These are phyloP conservation scores for Thymus mandschuricus DNA, from an alignment of 257 asterid genomes.

Conservation along the genomic window DNA sequence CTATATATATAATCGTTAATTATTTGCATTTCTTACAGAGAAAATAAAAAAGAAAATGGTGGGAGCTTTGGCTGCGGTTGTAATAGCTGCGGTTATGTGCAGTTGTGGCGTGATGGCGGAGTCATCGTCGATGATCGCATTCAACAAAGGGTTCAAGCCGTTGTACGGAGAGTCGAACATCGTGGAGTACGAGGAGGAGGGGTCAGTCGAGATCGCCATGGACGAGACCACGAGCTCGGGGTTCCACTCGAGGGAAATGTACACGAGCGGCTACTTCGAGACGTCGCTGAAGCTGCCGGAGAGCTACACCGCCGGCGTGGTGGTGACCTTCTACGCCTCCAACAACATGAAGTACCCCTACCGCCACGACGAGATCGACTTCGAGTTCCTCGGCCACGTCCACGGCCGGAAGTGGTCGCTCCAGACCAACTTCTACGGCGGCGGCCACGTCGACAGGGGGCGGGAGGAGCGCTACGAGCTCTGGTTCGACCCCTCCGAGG, in stretches of 20 bases:
- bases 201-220: slow-evolving; percentile 42
- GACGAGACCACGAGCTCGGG: slow-evolving; percentile 47
- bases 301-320: slow-evolving; percentile 49
- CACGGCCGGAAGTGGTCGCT: slow-evolving; percentile 37
- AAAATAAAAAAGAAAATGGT: not conserved
- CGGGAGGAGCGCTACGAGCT: slow-evolving; percentile 47
- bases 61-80: not conserved
- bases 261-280: slow-evolving; percentile 40
- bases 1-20: no score
- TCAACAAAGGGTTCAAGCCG: slow-evolving; percentile 36
- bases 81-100: not conserved
- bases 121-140: slow-evolving; percentile 22
- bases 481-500: slow-evolving; percentile 46
- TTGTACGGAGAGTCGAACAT: slow-evolving; percentile 45
- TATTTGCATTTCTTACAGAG: no score
- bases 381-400: slow-evolving; percentile 50
- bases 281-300: slow-evolving; percentile 47
- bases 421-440: slow-evolving; percentile 50
- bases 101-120: not conserved
- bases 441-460: slow-evolving; percentile 41
- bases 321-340: slow-evolving; percentile 43
- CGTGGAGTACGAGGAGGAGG: slow-evolving; percentile 32
- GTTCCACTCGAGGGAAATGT: slow-evolving; percentile 40
- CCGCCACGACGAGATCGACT: slow-evolving; percentile 47
- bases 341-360: slow-evolving; percentile 38